These are phyloP conservation scores for Coleophoma crateriformis DNA, from an alignment of 2,329 filamentous ascomycete species.

Conservation along the genomic window DNA sequence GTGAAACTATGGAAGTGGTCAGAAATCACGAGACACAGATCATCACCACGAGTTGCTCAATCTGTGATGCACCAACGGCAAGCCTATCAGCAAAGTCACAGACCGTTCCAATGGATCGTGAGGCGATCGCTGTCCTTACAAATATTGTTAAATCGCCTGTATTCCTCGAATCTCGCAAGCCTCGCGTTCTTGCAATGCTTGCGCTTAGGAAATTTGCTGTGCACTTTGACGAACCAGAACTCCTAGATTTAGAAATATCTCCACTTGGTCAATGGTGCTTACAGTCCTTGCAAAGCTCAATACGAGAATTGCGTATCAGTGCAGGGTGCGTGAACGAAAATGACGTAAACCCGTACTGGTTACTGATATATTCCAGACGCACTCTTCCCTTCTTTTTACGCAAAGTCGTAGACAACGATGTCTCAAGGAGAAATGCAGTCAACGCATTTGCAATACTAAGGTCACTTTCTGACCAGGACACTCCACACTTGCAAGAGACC, in stretches of 20 bases:
- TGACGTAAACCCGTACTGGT: neutral
- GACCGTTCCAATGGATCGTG: constrained; percentile 22
- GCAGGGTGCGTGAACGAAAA: constrained; percentile 49
- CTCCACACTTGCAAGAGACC: constrained; percentile 69
- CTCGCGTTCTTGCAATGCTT: constrained; percentile 66
- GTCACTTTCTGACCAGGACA: constrained; percentile 63
- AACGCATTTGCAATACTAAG: constrained; percentile 67
- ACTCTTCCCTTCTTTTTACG: constrained; percentile 63
- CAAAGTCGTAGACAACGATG: constrained; percentile 34
- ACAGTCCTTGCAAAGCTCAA: constrained; percentile 73
- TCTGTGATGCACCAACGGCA: constrained; percentile 20
- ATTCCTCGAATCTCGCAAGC: constrained; percentile 50
- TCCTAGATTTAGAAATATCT: constrained; percentile 64
- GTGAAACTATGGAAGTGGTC: constrained; percentile 34
- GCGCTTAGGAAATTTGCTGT: constrained; percentile 63
- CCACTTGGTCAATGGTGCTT: constrained; percentile 74
- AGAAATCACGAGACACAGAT: constrained; percentile 22
- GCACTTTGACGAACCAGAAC: constrained; percentile 54
- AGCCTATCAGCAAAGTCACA: constrained; percentile 8
- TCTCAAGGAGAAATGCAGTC: constrained; percentile 57
- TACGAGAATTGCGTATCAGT: constrained; percentile 78
- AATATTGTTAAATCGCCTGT: constrained; percentile 34
- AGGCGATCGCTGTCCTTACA: constrained; percentile 39
- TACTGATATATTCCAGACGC: constrained; percentile 36
- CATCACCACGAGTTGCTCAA: constrained; percentile 17